These are phyloP conservation scores for Ascochyta fabae DNA, from an alignment of 2,329 filamentous ascomycete genomes.

Conservation along the genomic window DNA sequence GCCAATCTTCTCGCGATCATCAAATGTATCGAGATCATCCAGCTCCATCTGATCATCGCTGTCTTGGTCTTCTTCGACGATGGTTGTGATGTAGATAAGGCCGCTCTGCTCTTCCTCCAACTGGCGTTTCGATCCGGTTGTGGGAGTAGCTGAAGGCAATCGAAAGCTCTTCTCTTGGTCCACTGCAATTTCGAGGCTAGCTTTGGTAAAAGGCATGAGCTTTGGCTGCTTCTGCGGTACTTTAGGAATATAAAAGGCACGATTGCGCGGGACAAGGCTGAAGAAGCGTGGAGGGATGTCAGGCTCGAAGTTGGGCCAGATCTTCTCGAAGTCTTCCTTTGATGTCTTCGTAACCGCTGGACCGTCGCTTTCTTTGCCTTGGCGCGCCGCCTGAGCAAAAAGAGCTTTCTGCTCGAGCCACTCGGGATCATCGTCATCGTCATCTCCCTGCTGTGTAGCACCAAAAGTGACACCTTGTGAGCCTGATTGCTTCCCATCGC, in stretches of 20 bases:
- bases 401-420: conserved; percentile 43
- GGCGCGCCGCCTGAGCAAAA: conserved; percentile 38
- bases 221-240: conserved; percentile 80
- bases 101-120: conserved; percentile 62
- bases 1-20: conserved; percentile 70
- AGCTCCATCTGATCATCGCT: conserved; percentile 54
- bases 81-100: conserved; percentile 54
- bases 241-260: conserved; percentile 79
- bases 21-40: conserved; percentile 58
- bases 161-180: conserved; percentile 89
- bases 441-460: conserved; percentile 29
- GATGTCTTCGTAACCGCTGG: conserved; percentile 75
- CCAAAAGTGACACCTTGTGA: conserved; percentile 28
- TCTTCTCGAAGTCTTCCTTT: conserved; percentile 76
- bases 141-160: conserved; percentile 63
- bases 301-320: conserved; percentile 82
- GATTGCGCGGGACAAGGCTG: conserved; percentile 81
- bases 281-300: conserved; percentile 79
- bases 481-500: conserved; percentile 24
- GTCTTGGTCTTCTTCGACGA: conserved; percentile 55
- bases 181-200: conserved; percentile 81
- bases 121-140: conserved; percentile 56
- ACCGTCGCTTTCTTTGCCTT: conserved; percentile 53
- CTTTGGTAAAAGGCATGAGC: conserved; percentile 82
- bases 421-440: conserved; percentile 44